These are phyloP conservation scores for Withania somnifera DNA, from an alignment of 305 asterid genomes.

Conservation along the genomic window DNA sequence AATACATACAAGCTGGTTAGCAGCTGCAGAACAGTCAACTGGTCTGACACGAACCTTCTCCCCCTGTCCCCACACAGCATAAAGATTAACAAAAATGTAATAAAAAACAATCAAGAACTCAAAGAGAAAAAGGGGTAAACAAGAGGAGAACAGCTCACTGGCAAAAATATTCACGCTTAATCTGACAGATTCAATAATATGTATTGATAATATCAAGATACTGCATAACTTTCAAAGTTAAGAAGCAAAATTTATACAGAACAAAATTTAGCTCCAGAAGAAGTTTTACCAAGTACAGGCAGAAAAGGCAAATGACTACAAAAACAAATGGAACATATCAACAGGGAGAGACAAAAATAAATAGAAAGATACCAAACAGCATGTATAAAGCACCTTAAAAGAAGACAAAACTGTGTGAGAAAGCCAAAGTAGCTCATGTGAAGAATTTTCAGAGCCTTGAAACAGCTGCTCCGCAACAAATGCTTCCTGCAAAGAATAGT, in stretches of 20 bases:
- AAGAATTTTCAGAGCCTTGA: constrained; percentile 67
- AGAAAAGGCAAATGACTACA: neutral
- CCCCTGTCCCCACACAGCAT: neutral
- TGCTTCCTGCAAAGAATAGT: constrained; percentile 64
- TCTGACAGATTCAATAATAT: neutral
- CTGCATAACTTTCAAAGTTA: neutral
- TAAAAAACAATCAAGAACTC: neutral
- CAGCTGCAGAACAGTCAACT: neutral
- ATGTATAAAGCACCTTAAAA: constrained; percentile 43
- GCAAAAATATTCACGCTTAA: neutral
- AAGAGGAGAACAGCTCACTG: neutral
- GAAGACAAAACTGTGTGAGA: constrained; percentile 62
- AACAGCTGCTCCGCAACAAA: constrained; percentile 71
- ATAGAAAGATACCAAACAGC: neutral
- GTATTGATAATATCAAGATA: neutral
- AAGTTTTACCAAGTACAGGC: neutral
- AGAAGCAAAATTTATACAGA: neutral
- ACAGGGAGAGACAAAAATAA: neutral
- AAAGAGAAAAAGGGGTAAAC: neutral
- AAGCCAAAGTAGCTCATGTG: constrained; percentile 95
- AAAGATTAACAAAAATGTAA: neutral
- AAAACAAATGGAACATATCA: neutral
- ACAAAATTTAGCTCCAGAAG: neutral
- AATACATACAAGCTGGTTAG: neutral
- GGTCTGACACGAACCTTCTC: neutral